Percentiles rank a stretch among this genome's conserved stretches.
Evolutionary conservation across 257 asterid species (phyloP).

Genomic region (Solanum ossicruentum): DNA sequence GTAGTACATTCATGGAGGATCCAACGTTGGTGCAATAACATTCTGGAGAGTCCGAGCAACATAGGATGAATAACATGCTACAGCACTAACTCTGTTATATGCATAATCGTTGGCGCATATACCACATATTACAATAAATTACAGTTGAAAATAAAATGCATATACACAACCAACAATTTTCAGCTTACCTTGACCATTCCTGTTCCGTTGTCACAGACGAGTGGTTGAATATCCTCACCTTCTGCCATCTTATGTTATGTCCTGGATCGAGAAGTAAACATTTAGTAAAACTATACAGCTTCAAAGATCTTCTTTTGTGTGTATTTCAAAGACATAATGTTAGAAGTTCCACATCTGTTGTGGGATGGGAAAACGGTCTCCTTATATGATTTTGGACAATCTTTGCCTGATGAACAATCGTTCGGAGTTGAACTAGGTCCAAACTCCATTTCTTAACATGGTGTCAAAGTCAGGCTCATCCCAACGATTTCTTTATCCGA

Average conservation of each 20-base stretch:
- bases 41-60: not conserved
- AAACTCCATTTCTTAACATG: not conserved
- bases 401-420: not conserved
- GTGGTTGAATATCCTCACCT: conserved; percentile 26
- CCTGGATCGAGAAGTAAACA: conserved; percentile 3
- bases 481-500: not conserved
- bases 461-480: not conserved
- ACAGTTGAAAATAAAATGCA: too few relatives aligned
- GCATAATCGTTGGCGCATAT: too few relatives aligned
- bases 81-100: not conserved
- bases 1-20: not conserved
- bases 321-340: not conserved
- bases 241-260: conserved; percentile 20
- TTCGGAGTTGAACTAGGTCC: not conserved
- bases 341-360: not conserved
- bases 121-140: too few relatives aligned
- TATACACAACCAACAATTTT: not conserved
- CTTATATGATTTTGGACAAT: not conserved
- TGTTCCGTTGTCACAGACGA: conserved; percentile 32
- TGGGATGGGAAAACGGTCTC: not conserved
- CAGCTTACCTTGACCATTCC: conserved; percentile 38
- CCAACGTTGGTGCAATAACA: not conserved
- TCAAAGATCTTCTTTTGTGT: not conserved
- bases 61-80: not conserved
- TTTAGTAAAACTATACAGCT: not conserved